These are phyloP conservation scores for Plenodomus tracheiphilus DNA, from an alignment of 2,329 filamentous ascomycete genomes.

Conservation along the genomic window DNA sequence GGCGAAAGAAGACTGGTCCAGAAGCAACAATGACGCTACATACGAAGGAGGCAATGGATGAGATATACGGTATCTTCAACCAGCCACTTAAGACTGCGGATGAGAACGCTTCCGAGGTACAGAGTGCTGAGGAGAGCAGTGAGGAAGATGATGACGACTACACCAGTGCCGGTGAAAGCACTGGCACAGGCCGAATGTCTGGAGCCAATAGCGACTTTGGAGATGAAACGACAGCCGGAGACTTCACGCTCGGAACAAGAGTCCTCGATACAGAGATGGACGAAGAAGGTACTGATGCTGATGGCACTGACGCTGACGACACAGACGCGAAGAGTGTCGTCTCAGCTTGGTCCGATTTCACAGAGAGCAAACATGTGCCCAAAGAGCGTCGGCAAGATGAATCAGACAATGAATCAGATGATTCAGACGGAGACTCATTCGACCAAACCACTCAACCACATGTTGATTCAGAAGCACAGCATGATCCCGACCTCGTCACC, in stretches of 20 bases:
- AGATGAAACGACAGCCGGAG: conserved; percentile 60
- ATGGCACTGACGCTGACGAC: conserved; percentile 31
- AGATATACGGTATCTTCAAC: conserved; percentile 97
- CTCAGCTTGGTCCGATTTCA: conserved; percentile 90
- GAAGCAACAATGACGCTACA: conserved; percentile 99
- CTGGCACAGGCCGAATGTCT: conserved; percentile 73
- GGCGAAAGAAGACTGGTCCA: conserved; percentile 69
- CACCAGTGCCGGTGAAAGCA: conserved; percentile 84
- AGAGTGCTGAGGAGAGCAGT: conserved; percentile 68
- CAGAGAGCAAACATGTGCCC: conserved; percentile 71
- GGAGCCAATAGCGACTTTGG: conserved; percentile 66
- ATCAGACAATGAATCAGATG: conserved; percentile 42
- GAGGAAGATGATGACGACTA: conserved; percentile 70
- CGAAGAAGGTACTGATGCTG: background rate
- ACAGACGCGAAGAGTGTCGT: conserved; percentile 55
- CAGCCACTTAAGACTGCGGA: conserved; percentile 67
- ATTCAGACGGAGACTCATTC: conserved; percentile 41
- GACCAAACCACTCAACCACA: conserved; percentile 37
- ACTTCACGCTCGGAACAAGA: conserved; percentile 51
- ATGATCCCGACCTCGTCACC: conserved; percentile 50
- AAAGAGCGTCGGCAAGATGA: conserved; percentile 35
- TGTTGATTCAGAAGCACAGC: conserved; percentile 33
- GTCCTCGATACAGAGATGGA: conserved; percentile 49
- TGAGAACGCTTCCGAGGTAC: conserved; percentile 54
- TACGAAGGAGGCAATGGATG: conserved; percentile 91